Conservation (phyloP, 116 monocot genomes). For the Iris pallida region DNA sequence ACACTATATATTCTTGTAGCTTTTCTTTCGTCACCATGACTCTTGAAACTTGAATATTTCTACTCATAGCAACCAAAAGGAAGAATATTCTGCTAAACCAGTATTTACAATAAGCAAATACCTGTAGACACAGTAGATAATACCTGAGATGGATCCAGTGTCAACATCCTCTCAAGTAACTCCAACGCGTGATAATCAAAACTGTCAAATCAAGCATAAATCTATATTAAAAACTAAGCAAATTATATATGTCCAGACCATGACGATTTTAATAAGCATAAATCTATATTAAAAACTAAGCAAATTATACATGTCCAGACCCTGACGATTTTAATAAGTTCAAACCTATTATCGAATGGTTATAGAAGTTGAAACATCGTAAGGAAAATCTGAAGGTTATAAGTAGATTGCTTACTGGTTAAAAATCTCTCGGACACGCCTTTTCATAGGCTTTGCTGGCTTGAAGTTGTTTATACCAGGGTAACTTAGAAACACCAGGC, state of each 20-base stretch:
- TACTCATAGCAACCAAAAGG: too few species aligned
- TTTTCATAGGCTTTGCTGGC: slow-evolving; percentile 67
- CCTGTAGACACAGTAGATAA: not conserved
- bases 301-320: too few species aligned
- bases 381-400: not conserved
- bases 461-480: slow-evolving; percentile 96
- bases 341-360: too few species aligned
- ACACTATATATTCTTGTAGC: too few species aligned
- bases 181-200: slow-evolving; percentile 94
- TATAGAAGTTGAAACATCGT: too few species aligned
- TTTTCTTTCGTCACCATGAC: too few species aligned
- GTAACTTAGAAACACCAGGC: slow-evolving; percentile 91
- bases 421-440: slow-evolving; percentile 81
- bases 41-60: too few species aligned
- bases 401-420: slow-evolving; percentile 58
- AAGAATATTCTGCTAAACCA: too few species aligned
- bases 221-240: not conserved
- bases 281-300: too few species aligned
- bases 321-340: too few species aligned
- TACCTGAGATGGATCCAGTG: slow-evolving; percentile 89
- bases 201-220: slow-evolving; percentile 33
- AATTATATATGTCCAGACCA: too few species aligned
- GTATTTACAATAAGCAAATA: not conserved
- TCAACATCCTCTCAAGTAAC: slow-evolving; percentile 87
- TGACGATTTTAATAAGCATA: too few species aligned